phyloP scores from a whole-genome alignment of 306 rosid genomes.

The Herpetospermum pedunculosum region DNA sequence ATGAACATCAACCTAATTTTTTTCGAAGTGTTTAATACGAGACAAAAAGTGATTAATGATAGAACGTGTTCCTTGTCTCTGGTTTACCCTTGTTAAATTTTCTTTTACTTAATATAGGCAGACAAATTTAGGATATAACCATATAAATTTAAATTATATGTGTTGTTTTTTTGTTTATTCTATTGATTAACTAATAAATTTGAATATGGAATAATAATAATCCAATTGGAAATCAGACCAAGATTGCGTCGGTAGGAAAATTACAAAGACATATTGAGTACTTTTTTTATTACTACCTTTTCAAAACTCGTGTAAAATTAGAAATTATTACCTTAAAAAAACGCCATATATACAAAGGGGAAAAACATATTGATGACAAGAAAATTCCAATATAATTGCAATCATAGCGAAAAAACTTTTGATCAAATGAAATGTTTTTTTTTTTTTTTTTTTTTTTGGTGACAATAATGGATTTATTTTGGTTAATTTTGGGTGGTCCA shows the following conservation, averaged over 20 bases:
- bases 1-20: too few relatives aligned
- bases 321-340: neutral
- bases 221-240: neutral
- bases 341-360: neutral
- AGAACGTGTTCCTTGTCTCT: conserved; percentile 52
- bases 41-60: conserved; percentile 52
- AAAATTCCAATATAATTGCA: neutral
- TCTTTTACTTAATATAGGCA: conserved; percentile 17
- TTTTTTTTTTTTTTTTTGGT: neutral
- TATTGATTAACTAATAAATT: neutral
- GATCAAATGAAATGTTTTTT: neutral
- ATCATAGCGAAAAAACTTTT: neutral
- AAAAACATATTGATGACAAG: neutral
- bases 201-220: too few relatives aligned
- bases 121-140: conserved; percentile 37
- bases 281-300: neutral
- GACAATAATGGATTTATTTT: neutral
- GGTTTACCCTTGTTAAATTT: neutral
- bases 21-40: conserved; percentile 6
- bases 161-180: too few relatives aligned
- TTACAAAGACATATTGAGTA: neutral
- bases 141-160: too few relatives aligned
- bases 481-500: neutral
- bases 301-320: neutral
- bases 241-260: neutral